Evolutionary conservation across 2,329 filamentous ascomycete genomes (phyloP), one percentile per base, ranked within the genome.

Genomic region (Aspergillus novofumigatus): DNA sequence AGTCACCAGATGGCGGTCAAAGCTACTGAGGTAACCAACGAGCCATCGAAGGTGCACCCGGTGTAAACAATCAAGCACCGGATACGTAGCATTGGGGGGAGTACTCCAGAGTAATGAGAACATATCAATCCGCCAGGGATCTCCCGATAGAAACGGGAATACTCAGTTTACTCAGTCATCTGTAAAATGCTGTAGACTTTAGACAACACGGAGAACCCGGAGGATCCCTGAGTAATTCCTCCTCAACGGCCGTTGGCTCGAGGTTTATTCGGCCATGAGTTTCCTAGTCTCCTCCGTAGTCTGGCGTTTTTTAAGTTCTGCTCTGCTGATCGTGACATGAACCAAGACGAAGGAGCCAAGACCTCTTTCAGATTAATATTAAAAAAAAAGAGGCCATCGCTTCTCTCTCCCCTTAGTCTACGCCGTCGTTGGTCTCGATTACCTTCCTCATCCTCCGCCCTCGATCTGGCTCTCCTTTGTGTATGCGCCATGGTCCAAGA

Each of bases 401-500:
- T 32, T 55, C 48, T 29, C 48, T 29, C 25, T 59, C 50, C 51
- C 53, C 51, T 56, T 53, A 55, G 58, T 44, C 42, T 50, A 29
- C 53, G 52, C 44, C 21, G 28, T 51, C 11, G 55, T 55, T 49
- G 26, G 42, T 51, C 41, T 56, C 49, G 47, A 55, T 47, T 59
- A 54, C 47, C n/a, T 54, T 51, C 38, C 44, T 48, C 55, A 56
- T 60, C 60, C 52, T 59, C 53, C 58, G 58, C 58, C 57, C 56
- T 61, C 54, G 57, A 60, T 62, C 61, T 60, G 53, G 59, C 59
- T 59, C 57, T 62, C 63, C 63, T 60, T 56, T 55, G 64, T 58
- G 61, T 66, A 61, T 67, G 67, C 71, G 66, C 70, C 71, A 73
- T 73, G 71, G 67, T 66, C 64, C 64, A 63, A 58, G 58, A 58